Base-by-base conservation (phyloP, 176 grass and related monocot species). In the Cocos nucifera region DNA sequence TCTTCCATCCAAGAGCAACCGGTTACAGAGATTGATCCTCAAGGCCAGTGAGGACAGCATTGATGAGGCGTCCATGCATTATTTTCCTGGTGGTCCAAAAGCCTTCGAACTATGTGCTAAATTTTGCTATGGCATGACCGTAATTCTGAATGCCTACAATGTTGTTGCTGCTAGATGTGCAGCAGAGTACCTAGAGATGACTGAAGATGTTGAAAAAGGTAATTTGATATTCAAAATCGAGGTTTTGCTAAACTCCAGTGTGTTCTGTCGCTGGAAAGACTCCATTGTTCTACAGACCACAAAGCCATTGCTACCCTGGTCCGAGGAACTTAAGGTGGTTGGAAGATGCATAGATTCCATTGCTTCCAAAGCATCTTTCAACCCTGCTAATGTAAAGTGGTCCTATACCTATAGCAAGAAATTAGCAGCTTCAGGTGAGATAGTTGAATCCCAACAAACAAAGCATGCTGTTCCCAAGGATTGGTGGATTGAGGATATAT, bases 141-240 rank as follows among this genome's bases (percentile, higher is more conserved):
- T 93, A n/a, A 99, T 88, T 27, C 73, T 99, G 20, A 93, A 82
- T 62, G 79, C 94, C 22, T 83, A 93, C 79, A 99, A 93, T 66
- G 84, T 93, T 52, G 88, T 83, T 29, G 85, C 85, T 29, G 62
- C 85, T 68, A 87, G 88, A 80, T 99, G 88, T 65, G 88, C 88
- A 17, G 85, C 88, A 1, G 85, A 93, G 61, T 86, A 79, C 63
- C 85, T 99, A 23, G 88, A 92, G 78, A 99, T 99, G 94, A 86
- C 79, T 3, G 94, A 99, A 69, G 89, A 82, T 21, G 73, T 86
- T 63, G 94, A 99, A 15, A 99, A 89, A 67, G 94, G 94, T 48
- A 99, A 99, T 73, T 71, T 99, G 27, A 79, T 99, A 78, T 93
- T 83, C 75, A 99, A 93, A 77, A 99, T 99, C 4, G 94, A 99